Evolutionary conservation across 768 basidiomycete species (phyloP).

Genomic region (Pholiota conissans): DNA sequence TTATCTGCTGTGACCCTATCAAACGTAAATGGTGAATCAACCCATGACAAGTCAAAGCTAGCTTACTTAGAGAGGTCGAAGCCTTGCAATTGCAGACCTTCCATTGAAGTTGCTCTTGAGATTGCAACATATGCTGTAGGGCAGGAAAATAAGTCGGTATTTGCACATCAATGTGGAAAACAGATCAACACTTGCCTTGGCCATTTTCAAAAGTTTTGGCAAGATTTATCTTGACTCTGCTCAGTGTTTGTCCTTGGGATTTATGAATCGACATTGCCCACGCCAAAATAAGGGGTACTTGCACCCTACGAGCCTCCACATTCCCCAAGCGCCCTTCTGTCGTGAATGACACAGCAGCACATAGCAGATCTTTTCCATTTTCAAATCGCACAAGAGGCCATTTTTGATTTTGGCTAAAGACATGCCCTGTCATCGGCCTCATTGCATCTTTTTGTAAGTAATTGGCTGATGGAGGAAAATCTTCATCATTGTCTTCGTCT

Average conservation of each 20-base stretch:
- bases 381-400: conserved; percentile 67
- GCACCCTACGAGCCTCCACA: conserved; percentile 57
- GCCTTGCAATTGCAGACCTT: conserved; percentile 58
- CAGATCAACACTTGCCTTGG: conserved; percentile 47
- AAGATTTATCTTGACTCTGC: conserved; percentile 78
- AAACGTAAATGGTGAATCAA: not conserved
- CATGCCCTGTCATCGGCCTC: conserved; percentile 21
- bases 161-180: not conserved
- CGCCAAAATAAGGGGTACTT: conserved; percentile 59
- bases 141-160: not conserved
- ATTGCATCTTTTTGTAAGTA: conserved; percentile 2
- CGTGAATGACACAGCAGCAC: conserved; percentile 55
- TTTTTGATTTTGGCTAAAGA: conserved; percentile 25
- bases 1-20: conserved; percentile 58
- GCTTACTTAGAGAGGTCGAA: conserved; percentile 60
- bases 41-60: not conserved
- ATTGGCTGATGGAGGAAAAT: not conserved
- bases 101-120: conserved; percentile 67
- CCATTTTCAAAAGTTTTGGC: conserved; percentile 73
- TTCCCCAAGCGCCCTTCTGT: conserved; percentile 54
- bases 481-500: not conserved
- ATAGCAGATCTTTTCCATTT: conserved; percentile 47
- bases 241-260: conserved; percentile 84
- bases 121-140: conserved; percentile 63
- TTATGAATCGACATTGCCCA: conserved; percentile 91